Conservation (phyloP, 768 basidiomycete genomes). For the Leccinum fibrillosum region DNA sequence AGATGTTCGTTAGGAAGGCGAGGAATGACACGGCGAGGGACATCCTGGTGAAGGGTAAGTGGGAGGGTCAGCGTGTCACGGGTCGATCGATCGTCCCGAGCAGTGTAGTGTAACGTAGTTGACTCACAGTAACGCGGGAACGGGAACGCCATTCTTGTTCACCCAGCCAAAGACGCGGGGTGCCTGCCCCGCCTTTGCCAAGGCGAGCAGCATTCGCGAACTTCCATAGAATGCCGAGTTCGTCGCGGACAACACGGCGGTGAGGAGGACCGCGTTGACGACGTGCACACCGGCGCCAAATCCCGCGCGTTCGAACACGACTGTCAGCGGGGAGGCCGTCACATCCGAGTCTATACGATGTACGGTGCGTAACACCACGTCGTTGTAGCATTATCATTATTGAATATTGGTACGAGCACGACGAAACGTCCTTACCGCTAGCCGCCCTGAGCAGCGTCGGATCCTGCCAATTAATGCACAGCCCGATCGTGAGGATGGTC, state of each 20-base stretch:
- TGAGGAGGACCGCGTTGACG: conserved; percentile 65
- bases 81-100: not conserved
- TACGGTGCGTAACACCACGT: not conserved
- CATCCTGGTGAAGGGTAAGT: conserved; percentile 31
- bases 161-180: conserved; percentile 64
- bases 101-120: not conserved
- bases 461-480: conserved; percentile 62
- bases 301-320: conserved; percentile 59
- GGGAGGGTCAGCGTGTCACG: not conserved
- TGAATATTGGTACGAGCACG: not conserved
- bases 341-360: conserved; percentile 41
- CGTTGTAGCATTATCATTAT: not conserved
- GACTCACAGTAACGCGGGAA: conserved; percentile 50
- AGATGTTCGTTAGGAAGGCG: conserved; percentile 56
- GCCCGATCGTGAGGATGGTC: conserved; percentile 61
- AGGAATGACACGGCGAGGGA: conserved; percentile 47
- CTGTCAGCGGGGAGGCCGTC: conserved; percentile 59
- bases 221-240: conserved; percentile 66
- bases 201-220: conserved; percentile 55
- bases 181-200: conserved; percentile 65
- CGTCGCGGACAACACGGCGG: conserved; percentile 61
- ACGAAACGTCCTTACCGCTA: conserved; percentile 28
- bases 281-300: conserved; percentile 61
- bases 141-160: conserved; percentile 61
- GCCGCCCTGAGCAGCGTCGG: conserved; percentile 48